These are phyloP conservation scores for Heterobasidion annosum DNA, from an alignment of 1,284 basidiomycete genomes.

Conservation along the genomic window DNA sequence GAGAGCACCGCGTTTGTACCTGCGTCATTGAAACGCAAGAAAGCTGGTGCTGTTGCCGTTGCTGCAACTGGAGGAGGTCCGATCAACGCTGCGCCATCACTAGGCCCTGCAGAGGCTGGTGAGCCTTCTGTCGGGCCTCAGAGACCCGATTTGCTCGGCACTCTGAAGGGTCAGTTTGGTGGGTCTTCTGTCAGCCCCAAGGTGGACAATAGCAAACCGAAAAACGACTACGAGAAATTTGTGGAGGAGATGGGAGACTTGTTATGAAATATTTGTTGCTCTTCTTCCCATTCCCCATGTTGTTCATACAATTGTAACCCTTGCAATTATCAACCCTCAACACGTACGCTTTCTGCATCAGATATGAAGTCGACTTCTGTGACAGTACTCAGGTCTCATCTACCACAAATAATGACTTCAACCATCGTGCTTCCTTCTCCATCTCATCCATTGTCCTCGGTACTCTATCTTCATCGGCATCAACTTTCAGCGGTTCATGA, in stretches of 20 bases:
- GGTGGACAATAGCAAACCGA: constrained; percentile 27
- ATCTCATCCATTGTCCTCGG: constrained; percentile 44
- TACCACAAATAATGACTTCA: constrained; percentile 19
- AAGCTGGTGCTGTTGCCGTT: constrained; percentile 23
- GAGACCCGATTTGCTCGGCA: constrained; percentile 57
- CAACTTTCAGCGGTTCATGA: constrained; percentile 38
- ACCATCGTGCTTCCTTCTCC: constrained; percentile 25
- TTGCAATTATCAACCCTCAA: not conserved
- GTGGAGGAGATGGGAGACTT: constrained; percentile 68
- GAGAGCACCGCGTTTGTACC: constrained; percentile 89
- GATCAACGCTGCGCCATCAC: constrained; percentile 50
- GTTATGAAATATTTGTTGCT: constrained; percentile 4
- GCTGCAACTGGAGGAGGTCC: constrained; percentile 19
- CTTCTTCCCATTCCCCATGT: not conserved
- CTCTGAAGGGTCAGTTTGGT: constrained; percentile 54
- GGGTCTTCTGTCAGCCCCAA: constrained; percentile 14
- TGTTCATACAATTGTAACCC: not conserved
- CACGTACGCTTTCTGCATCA: not conserved
- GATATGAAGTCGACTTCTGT: not conserved
- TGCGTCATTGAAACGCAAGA: constrained; percentile 57
- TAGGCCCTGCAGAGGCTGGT: constrained; percentile 22
- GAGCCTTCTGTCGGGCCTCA: constrained; percentile 23
- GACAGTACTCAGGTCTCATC: not conserved
- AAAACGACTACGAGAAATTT: constrained; percentile 71
- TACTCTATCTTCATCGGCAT: constrained; percentile 62